Evolutionary conservation across 139 green algal genomes (phyloP).

Genomic region (Deuterostichococcus epilithicus): DNA sequence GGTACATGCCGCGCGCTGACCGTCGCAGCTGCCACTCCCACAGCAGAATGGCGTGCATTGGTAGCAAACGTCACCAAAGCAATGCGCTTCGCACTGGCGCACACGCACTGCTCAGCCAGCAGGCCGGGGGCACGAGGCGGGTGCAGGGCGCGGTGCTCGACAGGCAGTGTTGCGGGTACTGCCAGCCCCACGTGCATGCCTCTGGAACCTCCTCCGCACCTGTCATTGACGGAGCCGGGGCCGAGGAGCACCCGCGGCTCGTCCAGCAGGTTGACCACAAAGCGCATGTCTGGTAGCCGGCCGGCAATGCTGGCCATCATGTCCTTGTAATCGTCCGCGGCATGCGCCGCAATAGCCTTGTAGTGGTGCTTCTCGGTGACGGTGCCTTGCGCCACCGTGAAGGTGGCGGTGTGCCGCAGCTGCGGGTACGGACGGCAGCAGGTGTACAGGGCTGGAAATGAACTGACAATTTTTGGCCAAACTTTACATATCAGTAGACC

Average conservation of each 20-base stretch:
- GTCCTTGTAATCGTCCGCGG: neutral
- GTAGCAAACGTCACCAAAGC: too few relatives aligned
- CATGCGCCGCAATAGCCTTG: neutral
- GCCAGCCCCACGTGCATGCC: neutral
- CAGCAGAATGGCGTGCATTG: too few relatives aligned
- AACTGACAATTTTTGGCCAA: too few relatives aligned
- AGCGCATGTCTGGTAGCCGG: slow-evolving; percentile 1
- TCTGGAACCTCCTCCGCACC: neutral
- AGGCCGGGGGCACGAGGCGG: too few relatives aligned
- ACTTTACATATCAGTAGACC: too few relatives aligned
- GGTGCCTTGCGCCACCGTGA: neutral
- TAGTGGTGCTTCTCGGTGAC: neutral
- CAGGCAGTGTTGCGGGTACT: neutral
- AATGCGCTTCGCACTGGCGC: too few relatives aligned
- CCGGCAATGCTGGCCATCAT: neutral
- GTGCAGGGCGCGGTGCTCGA: neutral
- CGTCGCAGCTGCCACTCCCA: too few relatives aligned
- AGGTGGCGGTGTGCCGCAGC: neutral
- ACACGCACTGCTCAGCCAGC: too few relatives aligned
- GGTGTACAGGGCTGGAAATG: too few relatives aligned
- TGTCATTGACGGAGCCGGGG: neutral
- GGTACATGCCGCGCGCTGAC: too few relatives aligned
- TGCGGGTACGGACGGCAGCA: neutral
- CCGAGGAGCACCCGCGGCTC: neutral
- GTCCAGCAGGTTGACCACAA: slow-evolving; percentile 10